Evolutionary conservation across 345 rosid species (phyloP), one percentile per base, ranked within the genome.

Genomic region (Camelina laxa): DNA sequence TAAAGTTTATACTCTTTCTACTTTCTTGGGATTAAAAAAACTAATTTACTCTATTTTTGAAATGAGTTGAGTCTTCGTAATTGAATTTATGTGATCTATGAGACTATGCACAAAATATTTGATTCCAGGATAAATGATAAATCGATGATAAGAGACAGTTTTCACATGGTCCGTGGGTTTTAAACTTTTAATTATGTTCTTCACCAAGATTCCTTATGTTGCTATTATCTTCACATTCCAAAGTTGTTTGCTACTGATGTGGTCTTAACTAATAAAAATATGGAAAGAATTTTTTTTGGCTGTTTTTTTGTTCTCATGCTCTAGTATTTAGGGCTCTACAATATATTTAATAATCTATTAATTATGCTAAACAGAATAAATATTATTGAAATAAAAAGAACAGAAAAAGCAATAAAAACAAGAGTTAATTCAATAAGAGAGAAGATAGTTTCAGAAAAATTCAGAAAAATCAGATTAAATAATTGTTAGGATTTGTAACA

Each of bases 1-100:
- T 69, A 67, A 74, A 16, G 1, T 9, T 59, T 59, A 24, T 7
- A 59, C 35, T 27, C 22, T 44, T n/a, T 53, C 22, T 69, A 36
- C 64, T 76, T 76, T 45, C 75, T 68, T 76, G 60, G 70, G 65
- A 22, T 17, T 45, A 24, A 47, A 70, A 67, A 45, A 70, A 70
- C 27, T 45, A 20, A 60, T 62, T 31, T 67, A 31, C 55, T 66
- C 53, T 49, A 44, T 63, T 19, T 38, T 57, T 39, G 9, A 7
- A 69, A 55, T 36, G 60, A 62, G 6, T 54, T 39, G 22, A 30
- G 64, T 69, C 65, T 33, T 58, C 13, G 45, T 17, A 39, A 21
- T 41, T 35, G 33, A 42, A 56, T 60, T 67, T 59, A 38, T 68
- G 57, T 38, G 73, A 51, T 75, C 2, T 53, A 60, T 42, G 42